Evolutionary conservation across 176 grass and related monocot genomes (phyloP), one percentile per base, ranked within the genome.

Genomic region (Oryza australiensis): DNA sequence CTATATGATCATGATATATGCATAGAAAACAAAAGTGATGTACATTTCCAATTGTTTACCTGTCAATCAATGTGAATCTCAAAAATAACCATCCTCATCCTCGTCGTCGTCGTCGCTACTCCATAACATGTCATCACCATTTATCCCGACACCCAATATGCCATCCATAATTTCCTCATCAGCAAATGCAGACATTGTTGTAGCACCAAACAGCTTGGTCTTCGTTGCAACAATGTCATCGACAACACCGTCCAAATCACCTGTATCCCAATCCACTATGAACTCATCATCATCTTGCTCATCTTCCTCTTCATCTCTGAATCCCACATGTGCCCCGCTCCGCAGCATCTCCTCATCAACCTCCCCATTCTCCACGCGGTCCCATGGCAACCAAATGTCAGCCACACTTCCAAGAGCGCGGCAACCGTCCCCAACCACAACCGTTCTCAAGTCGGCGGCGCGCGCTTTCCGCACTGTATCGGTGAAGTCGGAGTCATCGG

Each of bases 331-430:
- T 26, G 75, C 72, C 14, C 84, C 60, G 4, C 32, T 84, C 62
- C 78, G 65, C 88, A 98, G 34, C 66, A 90, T 46, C 43, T 91
- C 90, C 78, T 91, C 84, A 33, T 86, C 89, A 64, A 98, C 84
- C 51, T 95, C 81, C 72, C 95, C 95, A 45, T 84, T 95, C 79
- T 95, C 90, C 2, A 98, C 92, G 9, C 74, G 70, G 18, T 85
- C 83, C 95, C 95, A 94, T 72, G 95, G 88, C 64, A 98, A 75
- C 95, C 95, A 94, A 78, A 98, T 88, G 66, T 95, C 90, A 45
- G 95, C 90, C 41, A 83, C 81, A 37, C 68, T 77, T 9, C 92
- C 85, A 2, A 98, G 86, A 7, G 86, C 87, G 2, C 62, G 91
- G 67, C 85, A 87, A 8, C 71, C 88, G 2, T 98, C 95, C 11